Percentiles rank a stretch among this genome's conserved stretches.
Conservation (phyloP, 164 flowering plant species). For the Sedum album region DNA sequence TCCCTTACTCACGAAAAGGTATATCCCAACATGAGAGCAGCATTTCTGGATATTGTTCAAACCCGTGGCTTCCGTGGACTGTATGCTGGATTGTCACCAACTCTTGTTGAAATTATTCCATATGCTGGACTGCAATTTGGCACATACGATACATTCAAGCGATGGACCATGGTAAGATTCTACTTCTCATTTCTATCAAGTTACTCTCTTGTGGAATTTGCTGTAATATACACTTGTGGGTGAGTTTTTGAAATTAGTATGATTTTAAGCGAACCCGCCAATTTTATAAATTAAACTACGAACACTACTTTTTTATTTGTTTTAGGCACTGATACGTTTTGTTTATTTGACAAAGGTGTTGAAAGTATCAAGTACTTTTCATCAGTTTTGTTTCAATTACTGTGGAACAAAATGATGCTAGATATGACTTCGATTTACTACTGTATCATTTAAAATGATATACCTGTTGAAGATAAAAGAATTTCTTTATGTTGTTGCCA, state of each 20-base stretch:
- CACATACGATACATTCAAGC: constrained; percentile 88
- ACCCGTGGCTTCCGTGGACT: constrained; percentile 75
- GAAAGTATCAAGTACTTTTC: too few relatives aligned
- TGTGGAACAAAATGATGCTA: too few relatives aligned
- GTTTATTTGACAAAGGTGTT: too few relatives aligned
- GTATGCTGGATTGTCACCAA: constrained; percentile 90
- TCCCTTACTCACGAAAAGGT: neutral
- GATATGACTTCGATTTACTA: too few relatives aligned
- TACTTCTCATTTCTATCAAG: neutral
- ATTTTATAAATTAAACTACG: too few relatives aligned
- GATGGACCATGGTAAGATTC: constrained; percentile 73
- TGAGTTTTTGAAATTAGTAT: neutral
- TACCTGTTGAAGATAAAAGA: too few relatives aligned
- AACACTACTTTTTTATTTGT: too few relatives aligned
- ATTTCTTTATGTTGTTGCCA: neutral
- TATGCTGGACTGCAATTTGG: constrained; percentile 98
- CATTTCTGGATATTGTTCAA: constrained; percentile 54
- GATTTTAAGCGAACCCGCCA: too few relatives aligned
- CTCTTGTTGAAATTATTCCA: constrained; percentile 88
- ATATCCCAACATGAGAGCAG: constrained; percentile 45
- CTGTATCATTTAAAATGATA: too few relatives aligned
- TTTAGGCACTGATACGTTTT: too few relatives aligned
- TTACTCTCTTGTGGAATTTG: neutral
- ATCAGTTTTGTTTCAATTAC: too few relatives aligned
- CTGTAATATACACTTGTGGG: neutral